Percentiles rank a stretch among this genome's conserved stretches.
phyloP scores from a whole-genome alignment of 768 basidiomycete genomes.

The Kwoniella europaea region DNA sequence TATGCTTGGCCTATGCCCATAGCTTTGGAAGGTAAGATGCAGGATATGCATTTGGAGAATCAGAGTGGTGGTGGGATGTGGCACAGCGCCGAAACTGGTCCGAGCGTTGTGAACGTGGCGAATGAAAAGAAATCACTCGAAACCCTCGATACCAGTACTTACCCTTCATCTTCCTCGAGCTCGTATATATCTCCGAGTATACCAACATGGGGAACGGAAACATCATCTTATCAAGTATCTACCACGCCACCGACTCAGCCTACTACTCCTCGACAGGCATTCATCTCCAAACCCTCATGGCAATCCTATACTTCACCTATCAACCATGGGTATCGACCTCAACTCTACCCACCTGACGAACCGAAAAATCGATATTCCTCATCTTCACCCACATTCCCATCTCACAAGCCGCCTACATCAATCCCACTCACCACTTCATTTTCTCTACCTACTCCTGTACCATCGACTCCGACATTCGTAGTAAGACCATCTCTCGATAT shows the following conservation, averaged over 20 bases:
- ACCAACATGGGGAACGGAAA: background rate
- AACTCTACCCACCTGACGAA: background rate
- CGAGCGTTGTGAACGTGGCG: background rate
- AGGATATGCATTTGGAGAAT: background rate
- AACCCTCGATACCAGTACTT: too few relatives aligned
- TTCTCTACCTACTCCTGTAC: background rate
- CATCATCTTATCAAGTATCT: background rate
- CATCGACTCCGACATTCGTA: background rate
- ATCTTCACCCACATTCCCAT: background rate
- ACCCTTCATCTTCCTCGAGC: background rate
- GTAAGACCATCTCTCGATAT: constrained; percentile 15
- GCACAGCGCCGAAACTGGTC: background rate
- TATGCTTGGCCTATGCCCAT: background rate
- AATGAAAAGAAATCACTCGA: background rate
- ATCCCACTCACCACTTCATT: background rate
- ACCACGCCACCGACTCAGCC: background rate
- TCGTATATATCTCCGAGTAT: background rate
- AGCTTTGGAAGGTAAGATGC: background rate
- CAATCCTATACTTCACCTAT: background rate
- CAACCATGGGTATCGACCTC: background rate
- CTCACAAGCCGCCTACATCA: background rate
- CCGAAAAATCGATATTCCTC: background rate
- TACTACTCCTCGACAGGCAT: background rate
- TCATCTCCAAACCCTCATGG: background rate
- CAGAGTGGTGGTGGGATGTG: background rate